phyloP scores from a whole-genome alignment of 1,284 basidiomycete genomes.

The Cryptococcus neoformans region DNA sequence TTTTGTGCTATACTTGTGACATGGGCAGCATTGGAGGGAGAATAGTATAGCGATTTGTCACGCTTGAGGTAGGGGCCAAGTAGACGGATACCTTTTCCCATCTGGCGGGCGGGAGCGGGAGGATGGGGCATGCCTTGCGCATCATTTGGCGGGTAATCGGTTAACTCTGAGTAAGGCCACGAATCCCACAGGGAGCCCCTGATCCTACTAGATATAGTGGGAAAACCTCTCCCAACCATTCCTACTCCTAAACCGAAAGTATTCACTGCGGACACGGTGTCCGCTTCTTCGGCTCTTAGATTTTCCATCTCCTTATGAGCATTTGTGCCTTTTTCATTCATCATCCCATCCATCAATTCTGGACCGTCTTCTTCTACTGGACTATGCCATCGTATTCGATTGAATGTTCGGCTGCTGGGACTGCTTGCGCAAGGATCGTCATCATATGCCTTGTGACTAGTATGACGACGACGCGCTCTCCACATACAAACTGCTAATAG shows the following conservation, averaged over 20 bases:
- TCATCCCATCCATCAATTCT: slow-evolving; percentile 18
- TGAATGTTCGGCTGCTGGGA: no score
- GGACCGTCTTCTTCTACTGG: slow-evolving; percentile 23
- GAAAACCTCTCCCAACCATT: slow-evolving; percentile 18
- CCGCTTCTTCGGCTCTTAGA: no score
- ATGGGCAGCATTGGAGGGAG: background rate
- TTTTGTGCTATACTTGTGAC: slow-evolving; percentile 7
- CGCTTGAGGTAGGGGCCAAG: slow-evolving; percentile 22
- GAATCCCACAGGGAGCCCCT: background rate
- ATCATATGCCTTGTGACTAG: slow-evolving; percentile 1
- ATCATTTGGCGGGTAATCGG: slow-evolving; percentile 8
- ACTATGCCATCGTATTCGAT: background rate
- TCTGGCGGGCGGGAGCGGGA: slow-evolving; percentile 20
- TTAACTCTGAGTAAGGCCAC: slow-evolving; percentile 24
- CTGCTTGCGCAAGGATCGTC: slow-evolving; percentile 3
- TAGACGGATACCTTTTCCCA: slow-evolving; percentile 32
- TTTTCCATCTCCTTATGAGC: no score
- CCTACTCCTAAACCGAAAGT: slow-evolving; percentile 13
- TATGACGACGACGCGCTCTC: background rate
- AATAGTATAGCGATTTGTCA: slow-evolving; percentile 11
- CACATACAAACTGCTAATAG: slow-evolving; percentile 13
- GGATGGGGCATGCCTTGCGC: slow-evolving; percentile 8
- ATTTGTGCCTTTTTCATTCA: no score
- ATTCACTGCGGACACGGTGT: no score
- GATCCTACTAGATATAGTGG: slow-evolving; percentile 20